Percentiles rank a stretch among this genome's conserved stretches.
Evolutionary conservation across 805 yeast genomes (phyloP).

Genomic region (Torulaspora gathmanii): DNA sequence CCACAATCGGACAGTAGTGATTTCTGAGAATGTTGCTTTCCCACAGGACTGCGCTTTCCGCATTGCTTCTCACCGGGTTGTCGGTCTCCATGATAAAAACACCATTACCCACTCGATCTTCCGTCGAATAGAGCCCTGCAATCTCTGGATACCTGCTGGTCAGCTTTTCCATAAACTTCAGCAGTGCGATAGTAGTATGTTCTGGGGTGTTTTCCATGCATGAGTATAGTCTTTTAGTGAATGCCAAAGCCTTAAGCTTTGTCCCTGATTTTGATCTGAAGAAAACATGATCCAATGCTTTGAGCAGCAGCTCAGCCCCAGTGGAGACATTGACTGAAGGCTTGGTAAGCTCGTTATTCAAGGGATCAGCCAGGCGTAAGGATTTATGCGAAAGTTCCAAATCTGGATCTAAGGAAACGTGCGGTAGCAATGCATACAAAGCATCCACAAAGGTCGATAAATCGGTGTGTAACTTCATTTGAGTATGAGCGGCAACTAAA

Average conservation of each 20-base stretch:
- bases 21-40: slow-evolving; percentile 72
- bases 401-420: slow-evolving; percentile 71
- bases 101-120: slow-evolving; percentile 84
- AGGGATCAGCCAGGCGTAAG: slow-evolving; percentile 74
- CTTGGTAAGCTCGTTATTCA: slow-evolving; percentile 43
- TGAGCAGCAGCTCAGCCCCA: slow-evolving; percentile 75
- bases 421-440: slow-evolving; percentile 63
- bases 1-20: slow-evolving; percentile 81
- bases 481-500: slow-evolving; percentile 67
- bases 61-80: slow-evolving; percentile 69
- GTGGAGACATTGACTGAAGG: slow-evolving; percentile 85
- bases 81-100: slow-evolving; percentile 59
- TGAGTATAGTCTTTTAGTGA: slow-evolving; percentile 73
- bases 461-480: slow-evolving; percentile 72
- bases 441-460: slow-evolving; percentile 73
- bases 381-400: slow-evolving; percentile 82
- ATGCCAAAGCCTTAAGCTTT: slow-evolving; percentile 65
- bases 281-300: slow-evolving; percentile 75
- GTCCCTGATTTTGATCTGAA: slow-evolving; percentile 70
- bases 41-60: slow-evolving; percentile 89
- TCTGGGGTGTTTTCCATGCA: slow-evolving; percentile 75
- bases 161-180: slow-evolving; percentile 74
- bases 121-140: slow-evolving; percentile 76
- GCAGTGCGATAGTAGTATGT: slow-evolving; percentile 70
- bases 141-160: slow-evolving; percentile 66